A percentile compares a stretch with the other conserved stretches of the same genome.
Evolutionary conservation across 2,329 filamentous ascomycete genomes (phyloP).

Genomic region (Aspergillus niger): DNA sequence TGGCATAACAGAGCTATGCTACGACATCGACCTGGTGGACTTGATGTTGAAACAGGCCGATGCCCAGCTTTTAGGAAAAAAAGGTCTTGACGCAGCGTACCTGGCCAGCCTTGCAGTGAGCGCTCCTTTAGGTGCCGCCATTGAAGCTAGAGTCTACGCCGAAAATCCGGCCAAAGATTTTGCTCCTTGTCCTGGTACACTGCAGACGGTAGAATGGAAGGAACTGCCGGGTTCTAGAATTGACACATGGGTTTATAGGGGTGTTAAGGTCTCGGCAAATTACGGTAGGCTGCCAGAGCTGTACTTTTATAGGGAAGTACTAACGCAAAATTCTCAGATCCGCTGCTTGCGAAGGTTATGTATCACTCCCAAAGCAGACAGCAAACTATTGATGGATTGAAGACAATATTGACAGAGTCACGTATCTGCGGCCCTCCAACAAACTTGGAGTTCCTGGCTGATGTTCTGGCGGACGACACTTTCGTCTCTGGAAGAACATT

Average conservation of each 20-base stretch:
- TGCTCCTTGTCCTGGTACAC: conserved; percentile 59
- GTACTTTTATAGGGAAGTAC: not conserved
- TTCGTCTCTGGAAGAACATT: conserved; percentile 57
- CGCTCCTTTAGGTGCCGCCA: conserved; percentile 50
- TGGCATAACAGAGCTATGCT: conserved; percentile 60
- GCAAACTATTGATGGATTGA: conserved; percentile 50
- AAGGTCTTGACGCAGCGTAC: conserved; percentile 46
- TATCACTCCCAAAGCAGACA: conserved; percentile 49
- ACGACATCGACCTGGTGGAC: conserved; percentile 56
- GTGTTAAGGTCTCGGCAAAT: conserved; percentile 58
- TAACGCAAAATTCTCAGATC: conserved; percentile 39
- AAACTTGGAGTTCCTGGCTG: conserved; percentile 59
- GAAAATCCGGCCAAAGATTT: conserved; percentile 62
- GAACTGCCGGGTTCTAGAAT: conserved; percentile 53
- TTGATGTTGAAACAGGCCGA: conserved; percentile 61
- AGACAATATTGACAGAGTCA: conserved; percentile 47
- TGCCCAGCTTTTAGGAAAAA: conserved; percentile 48
- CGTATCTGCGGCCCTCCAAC: conserved; percentile 57
- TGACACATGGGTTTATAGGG: conserved; percentile 65
- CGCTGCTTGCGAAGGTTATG: conserved; percentile 62
- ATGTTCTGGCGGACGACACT: conserved; percentile 49
- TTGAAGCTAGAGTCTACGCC: conserved; percentile 59
- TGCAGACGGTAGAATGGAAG: conserved; percentile 62
- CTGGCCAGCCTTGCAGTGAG: conserved; percentile 48
- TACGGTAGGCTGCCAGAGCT: conserved; percentile 48